Percentiles rank a stretch among this genome's conserved stretches.
Conservation (phyloP, 2,329 filamentous ascomycete genomes). For the Parascedosporium putredinis region DNA sequence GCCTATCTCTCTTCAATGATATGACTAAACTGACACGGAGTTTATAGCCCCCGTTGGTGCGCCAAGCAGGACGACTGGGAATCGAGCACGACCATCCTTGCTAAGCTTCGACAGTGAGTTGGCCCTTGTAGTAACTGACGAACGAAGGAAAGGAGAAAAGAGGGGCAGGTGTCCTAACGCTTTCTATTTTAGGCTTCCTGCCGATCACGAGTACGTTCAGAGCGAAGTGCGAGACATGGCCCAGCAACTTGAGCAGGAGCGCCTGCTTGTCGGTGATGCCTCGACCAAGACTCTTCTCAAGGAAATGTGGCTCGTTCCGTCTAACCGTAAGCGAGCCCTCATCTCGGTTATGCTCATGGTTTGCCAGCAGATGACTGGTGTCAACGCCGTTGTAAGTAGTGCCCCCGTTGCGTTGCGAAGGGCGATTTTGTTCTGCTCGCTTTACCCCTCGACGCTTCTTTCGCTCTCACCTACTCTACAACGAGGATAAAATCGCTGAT, state of each 20-base stretch:
- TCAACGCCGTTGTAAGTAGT: constrained; percentile 31
- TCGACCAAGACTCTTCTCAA: constrained; percentile 46
- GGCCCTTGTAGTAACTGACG: too few species aligned
- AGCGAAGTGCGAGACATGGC: constrained; percentile 52
- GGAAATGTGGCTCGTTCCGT: constrained; percentile 51
- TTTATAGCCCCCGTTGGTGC: constrained; percentile 53
- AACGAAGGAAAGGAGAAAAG: too few species aligned
- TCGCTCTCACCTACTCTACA: too few species aligned
- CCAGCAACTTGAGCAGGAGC: constrained; percentile 51
- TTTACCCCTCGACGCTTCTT: too few species aligned
- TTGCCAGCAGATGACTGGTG: constrained; percentile 65
- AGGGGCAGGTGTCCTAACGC: too few species aligned
- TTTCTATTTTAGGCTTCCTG: constrained; percentile 35
- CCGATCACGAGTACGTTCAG: constrained; percentile 43
- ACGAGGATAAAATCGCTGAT: too few species aligned
- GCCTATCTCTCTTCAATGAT: too few species aligned
- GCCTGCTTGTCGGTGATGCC: constrained; percentile 42
- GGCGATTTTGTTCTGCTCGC: too few species aligned
- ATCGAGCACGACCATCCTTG: constrained; percentile 43
- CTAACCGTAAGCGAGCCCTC: constrained; percentile 53
- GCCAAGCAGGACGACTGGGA: constrained; percentile 61
- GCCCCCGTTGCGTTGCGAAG: too few species aligned
- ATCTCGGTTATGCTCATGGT: constrained; percentile 53
- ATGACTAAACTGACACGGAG: neutral
- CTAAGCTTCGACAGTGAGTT: constrained; percentile 32